phyloP scores from a whole-genome alignment of 31 red algal species.

The Porphyra umbilicalis region DNA sequence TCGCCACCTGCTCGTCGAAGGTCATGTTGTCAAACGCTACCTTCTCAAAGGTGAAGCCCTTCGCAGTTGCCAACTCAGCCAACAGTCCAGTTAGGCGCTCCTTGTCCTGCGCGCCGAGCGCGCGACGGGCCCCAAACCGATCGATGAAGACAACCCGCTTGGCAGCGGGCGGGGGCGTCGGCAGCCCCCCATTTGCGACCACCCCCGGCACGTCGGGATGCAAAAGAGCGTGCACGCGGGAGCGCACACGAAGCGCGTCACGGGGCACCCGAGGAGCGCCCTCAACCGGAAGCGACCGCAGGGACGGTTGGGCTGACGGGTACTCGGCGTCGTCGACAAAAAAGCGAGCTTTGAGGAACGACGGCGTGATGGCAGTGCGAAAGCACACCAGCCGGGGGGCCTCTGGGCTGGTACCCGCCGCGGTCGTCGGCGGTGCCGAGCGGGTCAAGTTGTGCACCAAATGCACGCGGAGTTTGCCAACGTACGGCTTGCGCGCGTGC shows the following conservation, averaged over 20 bases:
- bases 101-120: slow-evolving; percentile 30
- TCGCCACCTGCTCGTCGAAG: slow-evolving; percentile 48
- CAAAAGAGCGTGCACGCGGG: slow-evolving; percentile 26
- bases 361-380: slow-evolving; percentile 49
- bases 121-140: slow-evolving; percentile 38
- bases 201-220: background rate
- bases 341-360: slow-evolving; percentile 63
- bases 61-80: slow-evolving; percentile 14
- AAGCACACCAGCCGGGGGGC: slow-evolving; percentile 71
- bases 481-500: slow-evolving; percentile 20
- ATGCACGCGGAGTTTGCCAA: slow-evolving; percentile 32
- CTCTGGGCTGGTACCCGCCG: background rate
- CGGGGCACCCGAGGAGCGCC: slow-evolving; percentile 39
- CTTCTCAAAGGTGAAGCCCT: slow-evolving; percentile 42
- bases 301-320: slow-evolving; percentile 39
- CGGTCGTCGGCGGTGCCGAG: background rate
- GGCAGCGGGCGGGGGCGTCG: slow-evolving; percentile 2
- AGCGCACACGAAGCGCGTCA: slow-evolving; percentile 48
- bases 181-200: background rate
- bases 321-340: slow-evolving; percentile 71
- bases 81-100: slow-evolving; percentile 28
- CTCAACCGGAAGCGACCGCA: background rate
- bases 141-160: slow-evolving; percentile 58
- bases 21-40: slow-evolving; percentile 41
- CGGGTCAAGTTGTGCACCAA: slow-evolving; percentile 53